Base-by-base conservation (phyloP, 108 stramenopile genomes). In the Chaetoceros tenuissimus region DNA sequence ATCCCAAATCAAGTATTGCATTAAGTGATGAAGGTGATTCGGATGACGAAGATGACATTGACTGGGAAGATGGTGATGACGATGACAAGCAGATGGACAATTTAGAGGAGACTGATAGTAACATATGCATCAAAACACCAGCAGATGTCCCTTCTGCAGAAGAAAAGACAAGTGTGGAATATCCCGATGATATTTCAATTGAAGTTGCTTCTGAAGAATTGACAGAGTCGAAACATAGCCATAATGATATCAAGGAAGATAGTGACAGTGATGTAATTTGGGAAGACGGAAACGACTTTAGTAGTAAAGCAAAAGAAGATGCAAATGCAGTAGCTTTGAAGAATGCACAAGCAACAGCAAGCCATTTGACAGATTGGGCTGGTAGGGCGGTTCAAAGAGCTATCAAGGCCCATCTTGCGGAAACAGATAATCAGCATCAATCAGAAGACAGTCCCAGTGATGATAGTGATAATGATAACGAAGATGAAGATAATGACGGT, bases 351-450 rank as follows among this genome's bases (percentile, higher is more conserved):
- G 79, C 68, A 20, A 94, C 90, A 19, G 96, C 96, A 5, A 59
- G 82, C 0, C 72, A 72, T 48, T 60, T 97, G 23, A 89, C 94
- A 17, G 68, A 78, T 53, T 97, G 96, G 96, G 96, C 96, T 17
- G 96, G 89, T 1, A 61, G 84, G 34, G 94, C 87, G 8, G 83
- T 97, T 46, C 89, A 88, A 31, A 69, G 87, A 26, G 94, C 94
- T 13, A 74, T 96, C 30, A 71, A 77, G 0, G 62, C 71, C n/a
- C 87, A 85, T 66, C 63, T 72, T 2, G 72, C 51, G 21, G 77
- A 81, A 48, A 63, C 59, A 22, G 79, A 53, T 17, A 21, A 45
- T 45, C 23, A 29, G 24, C 29, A 68, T 46, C 59, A 52, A 2
- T 52, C 64, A 18, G 46, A 31, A 7, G 45, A 51, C 2, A 67